Conservation (phyloP, 2,329 filamentous ascomycete genomes). For the Paracoccidioides lutzii region DNA sequence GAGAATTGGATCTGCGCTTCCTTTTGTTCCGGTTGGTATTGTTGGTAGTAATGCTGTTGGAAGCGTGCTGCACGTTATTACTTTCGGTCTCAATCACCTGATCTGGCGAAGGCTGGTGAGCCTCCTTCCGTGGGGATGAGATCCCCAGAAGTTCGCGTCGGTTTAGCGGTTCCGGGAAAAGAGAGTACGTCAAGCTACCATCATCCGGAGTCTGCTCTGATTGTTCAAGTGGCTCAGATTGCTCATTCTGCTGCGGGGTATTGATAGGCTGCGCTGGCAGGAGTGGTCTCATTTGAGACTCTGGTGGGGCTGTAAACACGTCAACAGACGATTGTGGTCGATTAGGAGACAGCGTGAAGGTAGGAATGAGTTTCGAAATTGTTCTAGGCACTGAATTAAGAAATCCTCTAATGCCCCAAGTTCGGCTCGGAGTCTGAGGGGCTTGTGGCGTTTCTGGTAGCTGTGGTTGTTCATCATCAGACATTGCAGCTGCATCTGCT, state of each 20-base stretch:
- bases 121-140: neutral
- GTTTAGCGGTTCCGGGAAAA: slow-evolving; percentile 18
- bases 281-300: slow-evolving; percentile 1
- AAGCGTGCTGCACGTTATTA: neutral
- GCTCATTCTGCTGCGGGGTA: slow-evolving; percentile 1
- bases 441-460: slow-evolving; percentile 12
- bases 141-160: slow-evolving; percentile 2
- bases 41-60: neutral
- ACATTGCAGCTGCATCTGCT: neutral
- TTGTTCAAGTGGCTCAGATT: slow-evolving; percentile 9
- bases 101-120: neutral
- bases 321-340: slow-evolving; percentile 8
- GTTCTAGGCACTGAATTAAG: slow-evolving; percentile 21
- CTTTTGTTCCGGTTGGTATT: slow-evolving; percentile 20
- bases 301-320: slow-evolving; percentile 1
- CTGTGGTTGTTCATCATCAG: slow-evolving; percentile 3
- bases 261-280: neutral
- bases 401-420: slow-evolving; percentile 20
- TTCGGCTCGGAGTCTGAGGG: slow-evolving; percentile 15
- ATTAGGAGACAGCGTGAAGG: slow-evolving; percentile 11
- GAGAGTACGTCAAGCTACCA: slow-evolving; percentile 16
- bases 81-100: neutral
- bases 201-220: slow-evolving; percentile 1
- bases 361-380: slow-evolving; percentile 17
- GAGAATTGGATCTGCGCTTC: slow-evolving; percentile 21